Conservation (phyloP, 129 eudicot genomes). For the Calendula officinalis region DNA sequence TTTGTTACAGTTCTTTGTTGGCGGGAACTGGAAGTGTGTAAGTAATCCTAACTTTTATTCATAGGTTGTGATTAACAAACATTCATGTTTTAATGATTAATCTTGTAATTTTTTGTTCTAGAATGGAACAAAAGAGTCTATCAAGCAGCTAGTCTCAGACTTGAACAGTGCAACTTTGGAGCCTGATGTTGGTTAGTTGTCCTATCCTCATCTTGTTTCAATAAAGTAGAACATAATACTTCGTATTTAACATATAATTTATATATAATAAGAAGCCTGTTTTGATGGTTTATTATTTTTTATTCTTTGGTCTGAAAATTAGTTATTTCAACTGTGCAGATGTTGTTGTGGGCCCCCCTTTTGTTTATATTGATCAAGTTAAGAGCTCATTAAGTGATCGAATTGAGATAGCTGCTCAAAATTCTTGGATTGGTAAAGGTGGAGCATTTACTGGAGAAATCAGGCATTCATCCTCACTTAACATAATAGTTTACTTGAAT, state of each 20-base stretch:
- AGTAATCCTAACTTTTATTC: slow-evolving; percentile 33
- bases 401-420: slow-evolving; percentile 89
- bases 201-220: slow-evolving; percentile 15
- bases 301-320: slow-evolving; percentile 9
- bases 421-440: slow-evolving; percentile 98
- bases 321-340: slow-evolving; percentile 37
- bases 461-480: slow-evolving; percentile 47
- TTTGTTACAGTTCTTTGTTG: slow-evolving; percentile 88
- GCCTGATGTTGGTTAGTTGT: slow-evolving; percentile 90
- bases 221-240: neutral
- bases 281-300: neutral
- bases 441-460: slow-evolving; percentile 98
- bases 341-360: slow-evolving; percentile 96
- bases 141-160: slow-evolving; percentile 89
- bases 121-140: slow-evolving; percentile 97
- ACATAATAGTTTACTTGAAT: slow-evolving; percentile 7
- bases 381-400: slow-evolving; percentile 74
- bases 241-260: neutral
- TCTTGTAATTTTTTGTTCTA: slow-evolving; percentile 28
- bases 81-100: slow-evolving; percentile 9
- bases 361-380: slow-evolving; percentile 92
- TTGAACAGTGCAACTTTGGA: slow-evolving; percentile 90
- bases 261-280: no score
- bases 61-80: neutral
- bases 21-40: slow-evolving; percentile 99